These are phyloP conservation scores for Globisporangium lucens DNA, from an alignment of 352 stramenopile genomes.

Conservation along the genomic window DNA sequence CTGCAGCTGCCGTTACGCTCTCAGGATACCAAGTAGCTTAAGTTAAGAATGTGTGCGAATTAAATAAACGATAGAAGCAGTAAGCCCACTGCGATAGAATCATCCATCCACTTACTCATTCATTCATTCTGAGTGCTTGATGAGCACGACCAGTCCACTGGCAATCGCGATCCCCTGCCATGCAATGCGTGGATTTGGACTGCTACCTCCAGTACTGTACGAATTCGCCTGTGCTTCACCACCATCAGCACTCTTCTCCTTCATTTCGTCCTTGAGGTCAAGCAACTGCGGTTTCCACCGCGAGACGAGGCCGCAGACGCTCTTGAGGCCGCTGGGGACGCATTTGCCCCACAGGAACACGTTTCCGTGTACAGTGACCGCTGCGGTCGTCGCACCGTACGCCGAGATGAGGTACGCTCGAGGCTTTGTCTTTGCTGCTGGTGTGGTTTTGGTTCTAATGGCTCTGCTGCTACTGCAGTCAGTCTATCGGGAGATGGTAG, in stretches of 20 bases:
- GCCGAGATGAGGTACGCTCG: conserved; percentile 33
- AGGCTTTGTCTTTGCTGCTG: background rate
- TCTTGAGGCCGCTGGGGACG: conserved; percentile 26
- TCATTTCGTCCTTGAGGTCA: conserved; percentile 5
- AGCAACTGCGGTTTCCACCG: conserved; percentile 26
- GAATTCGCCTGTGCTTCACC: background rate
- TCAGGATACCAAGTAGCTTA: conserved; percentile 7
- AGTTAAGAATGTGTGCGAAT: conserved; percentile 7
- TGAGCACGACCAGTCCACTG: conserved; percentile 41
- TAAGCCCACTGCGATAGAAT: conserved; percentile 16
- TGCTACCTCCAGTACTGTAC: background rate
- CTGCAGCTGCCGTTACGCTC: conserved; percentile 6
- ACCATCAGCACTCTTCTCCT: background rate
- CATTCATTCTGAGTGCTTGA: conserved; percentile 16
- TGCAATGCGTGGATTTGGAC: background rate
- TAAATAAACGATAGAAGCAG: conserved; percentile 12
- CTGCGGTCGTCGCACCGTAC: conserved; percentile 23
- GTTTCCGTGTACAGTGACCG: conserved; percentile 22
- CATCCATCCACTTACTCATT: too few relatives aligned
- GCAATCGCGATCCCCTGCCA: conserved; percentile 50
- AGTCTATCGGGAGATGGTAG: background rate
- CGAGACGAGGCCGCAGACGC: conserved; percentile 31
- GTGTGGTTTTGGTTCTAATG: background rate
- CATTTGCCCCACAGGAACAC: conserved; percentile 41
- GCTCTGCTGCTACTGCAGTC: background rate